These are phyloP conservation scores for Nicotiana paniculata DNA, from an alignment of 257 asterid genomes.

Conservation along the genomic window DNA sequence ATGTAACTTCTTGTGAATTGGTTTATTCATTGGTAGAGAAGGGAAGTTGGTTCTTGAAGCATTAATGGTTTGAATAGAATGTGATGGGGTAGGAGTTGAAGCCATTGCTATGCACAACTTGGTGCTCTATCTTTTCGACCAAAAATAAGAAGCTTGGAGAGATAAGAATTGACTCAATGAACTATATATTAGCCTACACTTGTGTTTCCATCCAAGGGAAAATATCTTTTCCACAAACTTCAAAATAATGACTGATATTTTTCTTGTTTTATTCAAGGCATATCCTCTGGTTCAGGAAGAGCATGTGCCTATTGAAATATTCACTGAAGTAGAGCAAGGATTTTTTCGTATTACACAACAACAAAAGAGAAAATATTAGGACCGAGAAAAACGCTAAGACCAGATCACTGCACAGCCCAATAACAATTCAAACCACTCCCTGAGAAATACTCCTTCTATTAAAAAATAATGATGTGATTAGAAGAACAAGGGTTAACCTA, in stretches of 20 bases:
- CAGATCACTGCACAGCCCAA: not conserved
- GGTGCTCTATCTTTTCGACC: constrained; percentile 15
- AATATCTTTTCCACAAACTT: constrained; percentile 44
- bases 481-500: no score
- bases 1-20: constrained; percentile 17
- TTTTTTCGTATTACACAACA: not conserved
- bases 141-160: constrained; percentile 3
- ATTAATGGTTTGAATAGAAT: constrained; percentile 18
- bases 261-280: constrained; percentile 24
- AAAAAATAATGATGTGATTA: no score
- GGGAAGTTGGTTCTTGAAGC: constrained; percentile 27
- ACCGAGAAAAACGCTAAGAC: not conserved
- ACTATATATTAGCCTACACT: constrained; percentile 29
- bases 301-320: constrained; percentile 4
- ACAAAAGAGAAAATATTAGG: not conserved
- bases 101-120: constrained; percentile 31
- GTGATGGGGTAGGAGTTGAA: constrained; percentile 33
- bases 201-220: constrained; percentile 11
- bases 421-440: no score
- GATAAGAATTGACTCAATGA: constrained; percentile 34
- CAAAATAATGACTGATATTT: constrained; percentile 41
- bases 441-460: no score
- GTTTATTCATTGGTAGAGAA: constrained; percentile 20
- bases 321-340: not conserved
- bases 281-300: constrained; percentile 3